Base-by-base conservation (phyloP, 345 rosid genomes). In the Gossypium sturtianum region DNA sequence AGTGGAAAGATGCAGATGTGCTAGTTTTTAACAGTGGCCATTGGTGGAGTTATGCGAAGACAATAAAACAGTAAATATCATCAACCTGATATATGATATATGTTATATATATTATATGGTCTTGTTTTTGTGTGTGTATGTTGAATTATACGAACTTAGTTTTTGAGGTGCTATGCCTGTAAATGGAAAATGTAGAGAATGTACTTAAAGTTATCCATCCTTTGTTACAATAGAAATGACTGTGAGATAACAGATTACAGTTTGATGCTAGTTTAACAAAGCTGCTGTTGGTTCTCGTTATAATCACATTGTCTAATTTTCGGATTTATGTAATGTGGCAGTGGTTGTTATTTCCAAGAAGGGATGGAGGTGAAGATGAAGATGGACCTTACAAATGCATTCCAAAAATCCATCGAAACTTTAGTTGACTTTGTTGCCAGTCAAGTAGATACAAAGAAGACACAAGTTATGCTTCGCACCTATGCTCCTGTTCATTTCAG, bases 31-130 rank as follows among this genome's bases (percentile, higher is more conserved):
- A 96, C 81, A 82, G 97, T 0, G 99, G 97, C 23, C 98, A 93
- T 76, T 95, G 99, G 99, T 93, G 97, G 99, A 88, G 83, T 79
- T 45, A 84, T 16, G 90, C 83, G 74, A 93, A 96, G 85, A 93
- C 98, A 23, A 73, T 87, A 34, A 86, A 85, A 76, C 73, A 44
- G 99, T 95, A 84, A 80, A 67, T 66, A 74, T 51, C 51, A 53
- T 76, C 74, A 23, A 9, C 22, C 77, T 47, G 47, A 74, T 63
- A 25, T 59, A 25, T 25, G 64, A 12, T 59, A 25, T 54, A 20
- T 44, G 54, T 48, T 15, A 1, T 12, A 12, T 68, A 19, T 66
- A 4, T 51, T 22, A 1, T 12, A 23, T 1, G 25, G 53, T 43
- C 13, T 10, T 34, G 8, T 48, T 19, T 15, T 22, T 41, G 38